Evolutionary conservation across 768 basidiomycete genomes (phyloP).

Genomic region (Lactarius akahatsu): DNA sequence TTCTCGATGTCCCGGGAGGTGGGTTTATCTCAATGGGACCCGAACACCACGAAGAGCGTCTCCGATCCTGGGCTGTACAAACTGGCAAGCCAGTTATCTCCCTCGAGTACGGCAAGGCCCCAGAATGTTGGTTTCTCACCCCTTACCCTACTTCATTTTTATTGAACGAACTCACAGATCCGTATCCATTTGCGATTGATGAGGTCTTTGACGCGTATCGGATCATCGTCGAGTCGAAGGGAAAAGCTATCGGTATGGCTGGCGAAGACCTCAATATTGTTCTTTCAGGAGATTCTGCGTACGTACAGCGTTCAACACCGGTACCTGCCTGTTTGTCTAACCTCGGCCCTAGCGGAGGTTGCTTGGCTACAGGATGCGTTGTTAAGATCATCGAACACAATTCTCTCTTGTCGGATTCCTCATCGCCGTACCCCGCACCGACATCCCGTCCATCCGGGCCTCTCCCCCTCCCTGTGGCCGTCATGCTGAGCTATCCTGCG

Average conservation of each 20-base stretch:
- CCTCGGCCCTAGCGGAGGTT: constrained; percentile 66
- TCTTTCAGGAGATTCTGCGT: constrained; percentile 96
- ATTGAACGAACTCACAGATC: constrained; percentile 53
- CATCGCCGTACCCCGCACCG: constrained; percentile 17
- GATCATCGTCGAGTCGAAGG: constrained; percentile 75
- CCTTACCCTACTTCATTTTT: constrained; percentile 1
- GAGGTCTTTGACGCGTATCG: constrained; percentile 91
- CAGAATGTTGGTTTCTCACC: constrained; percentile 67
- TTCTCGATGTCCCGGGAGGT: constrained; percentile 93
- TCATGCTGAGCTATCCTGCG: constrained; percentile 88
- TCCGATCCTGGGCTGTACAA: constrained; percentile 79
- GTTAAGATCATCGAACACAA: constrained; percentile 77
- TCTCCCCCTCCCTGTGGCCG: constrained; percentile 72
- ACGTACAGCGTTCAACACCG: constrained; percentile 38
- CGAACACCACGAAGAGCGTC: constrained; percentile 93
- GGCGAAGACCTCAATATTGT: constrained; percentile 77
- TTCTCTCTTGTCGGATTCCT: constrained; percentile 33
- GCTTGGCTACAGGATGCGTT: constrained; percentile 80
- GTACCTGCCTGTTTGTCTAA: constrained; percentile 24
- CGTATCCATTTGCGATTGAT: constrained; percentile 95
- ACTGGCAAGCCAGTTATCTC: constrained; percentile 80
- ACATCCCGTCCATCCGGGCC: constrained; percentile 35
- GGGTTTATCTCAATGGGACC: constrained; percentile 97
- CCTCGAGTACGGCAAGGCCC: constrained; percentile 95
- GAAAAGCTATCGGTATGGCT: constrained; percentile 82